A percentile compares a stretch with the other conserved stretches of the same genome.
Conservation (phyloP, 805 yeast genomes). For the Candida caryicola region DNA sequence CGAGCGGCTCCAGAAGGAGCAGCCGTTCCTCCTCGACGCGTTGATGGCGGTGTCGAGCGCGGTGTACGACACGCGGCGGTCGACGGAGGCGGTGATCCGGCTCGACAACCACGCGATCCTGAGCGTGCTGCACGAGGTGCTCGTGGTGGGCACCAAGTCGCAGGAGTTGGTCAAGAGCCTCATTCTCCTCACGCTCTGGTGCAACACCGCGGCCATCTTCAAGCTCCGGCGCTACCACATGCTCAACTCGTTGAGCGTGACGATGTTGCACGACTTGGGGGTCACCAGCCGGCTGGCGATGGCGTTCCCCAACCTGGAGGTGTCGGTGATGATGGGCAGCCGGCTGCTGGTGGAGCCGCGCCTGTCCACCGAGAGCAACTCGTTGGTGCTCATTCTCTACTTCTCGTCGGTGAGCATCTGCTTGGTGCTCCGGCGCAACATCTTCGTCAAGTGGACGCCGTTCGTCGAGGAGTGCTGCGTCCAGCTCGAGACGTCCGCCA, state of each 20-base stretch:
- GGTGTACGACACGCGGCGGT: conserved; percentile 29
- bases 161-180: conserved; percentile 64
- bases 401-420: conserved; percentile 61
- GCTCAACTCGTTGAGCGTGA: conserved; percentile 59
- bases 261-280: conserved; percentile 75
- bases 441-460: conserved; percentile 61
- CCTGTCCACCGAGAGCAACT: conserved; percentile 45
- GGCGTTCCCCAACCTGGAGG: conserved; percentile 16
- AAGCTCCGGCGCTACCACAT: conserved; percentile 76
- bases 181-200: conserved; percentile 69
- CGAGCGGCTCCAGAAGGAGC: conserved; percentile 45
- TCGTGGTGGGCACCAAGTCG: conserved; percentile 69
- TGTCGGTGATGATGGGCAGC: conserved; percentile 8
- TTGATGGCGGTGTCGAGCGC: conserved; percentile 61
- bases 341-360: neutral
- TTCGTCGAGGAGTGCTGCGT: conserved; percentile 61
- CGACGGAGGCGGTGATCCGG: conserved; percentile 42
- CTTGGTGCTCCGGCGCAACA: conserved; percentile 61
- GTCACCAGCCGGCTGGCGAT: conserved; percentile 54
- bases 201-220: conserved; percentile 78
- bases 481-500: conserved; percentile 38
- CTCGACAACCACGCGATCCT: conserved; percentile 54
- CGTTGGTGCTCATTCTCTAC: conserved; percentile 57
- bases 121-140: conserved; percentile 53
- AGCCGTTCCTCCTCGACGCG: conserved; percentile 63